Evolutionary conservation across 2,329 filamentous ascomycete species (phyloP).

Genomic region (Penicillium hordei): DNA sequence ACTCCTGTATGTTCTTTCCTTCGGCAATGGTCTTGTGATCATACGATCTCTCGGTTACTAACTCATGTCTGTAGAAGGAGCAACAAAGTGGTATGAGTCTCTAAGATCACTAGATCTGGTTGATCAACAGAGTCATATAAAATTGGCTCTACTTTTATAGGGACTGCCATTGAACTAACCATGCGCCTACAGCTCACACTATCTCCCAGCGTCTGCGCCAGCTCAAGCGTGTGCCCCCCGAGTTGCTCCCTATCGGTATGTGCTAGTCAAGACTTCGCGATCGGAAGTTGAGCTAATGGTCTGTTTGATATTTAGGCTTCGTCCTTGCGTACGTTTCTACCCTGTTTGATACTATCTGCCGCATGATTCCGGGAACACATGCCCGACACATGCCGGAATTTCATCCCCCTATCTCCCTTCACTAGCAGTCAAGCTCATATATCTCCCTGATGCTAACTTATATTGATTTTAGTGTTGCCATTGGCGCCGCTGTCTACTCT

Average conservation of each 20-base stretch:
- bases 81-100: slow-evolving; percentile 59
- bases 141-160: not conserved
- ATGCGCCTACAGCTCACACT: slow-evolving; percentile 71
- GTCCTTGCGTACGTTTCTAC: slow-evolving; percentile 72
- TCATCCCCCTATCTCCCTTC: slow-evolving; percentile 22
- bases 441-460: slow-evolving; percentile 20
- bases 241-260: slow-evolving; percentile 92
- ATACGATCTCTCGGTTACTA: slow-evolving; percentile 37
- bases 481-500: slow-evolving; percentile 80
- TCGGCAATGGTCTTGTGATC: slow-evolving; percentile 11
- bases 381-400: slow-evolving; percentile 13
- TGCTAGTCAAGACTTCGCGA: slow-evolving; percentile 21
- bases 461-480: slow-evolving; percentile 56
- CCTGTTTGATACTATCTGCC: slow-evolving; percentile 13
- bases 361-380: slow-evolving; percentile 14
- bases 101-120: slow-evolving; percentile 5
- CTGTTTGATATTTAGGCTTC: slow-evolving; percentile 59
- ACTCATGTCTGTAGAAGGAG: slow-evolving; percentile 57
- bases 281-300: slow-evolving; percentile 16
- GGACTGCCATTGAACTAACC: slow-evolving; percentile 24
- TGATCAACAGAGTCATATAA: slow-evolving; percentile 7
- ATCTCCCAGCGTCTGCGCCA: slow-evolving; percentile 91
- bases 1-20: slow-evolving; percentile 62
- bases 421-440: slow-evolving; percentile 4
- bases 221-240: slow-evolving; percentile 85